These are phyloP conservation scores for Yamadazyma siamensis DNA, from an alignment of 1,139 yeast species.

Conservation along the genomic window DNA sequence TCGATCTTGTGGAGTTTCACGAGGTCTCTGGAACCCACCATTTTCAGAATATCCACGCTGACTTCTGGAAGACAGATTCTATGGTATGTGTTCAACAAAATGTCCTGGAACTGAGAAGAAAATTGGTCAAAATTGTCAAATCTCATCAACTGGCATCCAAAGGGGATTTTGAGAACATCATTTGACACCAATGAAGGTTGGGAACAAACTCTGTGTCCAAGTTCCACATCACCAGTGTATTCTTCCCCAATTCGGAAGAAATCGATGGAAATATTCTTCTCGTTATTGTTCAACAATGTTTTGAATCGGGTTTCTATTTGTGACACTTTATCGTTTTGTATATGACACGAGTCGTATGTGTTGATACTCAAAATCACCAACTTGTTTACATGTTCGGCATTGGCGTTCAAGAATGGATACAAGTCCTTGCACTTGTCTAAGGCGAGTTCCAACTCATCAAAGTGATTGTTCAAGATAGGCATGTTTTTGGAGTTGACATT, in stretches of 20 bases:
- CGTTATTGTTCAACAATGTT: slow-evolving; percentile 10
- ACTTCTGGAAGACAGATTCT: slow-evolving; percentile 19
- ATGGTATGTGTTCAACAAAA: slow-evolving; percentile 15
- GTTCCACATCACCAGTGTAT: slow-evolving; percentile 17
- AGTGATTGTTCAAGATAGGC: slow-evolving; percentile 17
- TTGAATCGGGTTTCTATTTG: slow-evolving; percentile 11
- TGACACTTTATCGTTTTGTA: slow-evolving; percentile 5
- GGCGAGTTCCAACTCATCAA: slow-evolving; percentile 23
- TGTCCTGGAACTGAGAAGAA: slow-evolving; percentile 12
- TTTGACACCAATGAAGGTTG: slow-evolving; percentile 14
- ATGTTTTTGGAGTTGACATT: slow-evolving; percentile 14
- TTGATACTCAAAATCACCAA: slow-evolving; percentile 24
- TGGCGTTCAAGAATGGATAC: slow-evolving; percentile 24
- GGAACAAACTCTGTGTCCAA: slow-evolving; percentile 14
- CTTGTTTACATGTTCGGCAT: slow-evolving; percentile 21
- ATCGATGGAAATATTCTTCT: slow-evolving; percentile 21
- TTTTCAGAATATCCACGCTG: slow-evolving; percentile 18
- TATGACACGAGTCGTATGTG: slow-evolving; percentile 10
- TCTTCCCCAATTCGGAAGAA: slow-evolving; percentile 23
- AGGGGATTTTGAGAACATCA: slow-evolving; percentile 15
- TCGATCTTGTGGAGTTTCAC: slow-evolving; percentile 21
- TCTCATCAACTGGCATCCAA: slow-evolving; percentile 20
- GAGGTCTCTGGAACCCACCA: slow-evolving; percentile 17
- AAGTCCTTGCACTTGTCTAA: slow-evolving; percentile 31
- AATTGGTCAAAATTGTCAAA: slow-evolving; percentile 19